Evolutionary conservation across 1,284 basidiomycete species (phyloP).

Genomic region (Meira miltonrushii): DNA sequence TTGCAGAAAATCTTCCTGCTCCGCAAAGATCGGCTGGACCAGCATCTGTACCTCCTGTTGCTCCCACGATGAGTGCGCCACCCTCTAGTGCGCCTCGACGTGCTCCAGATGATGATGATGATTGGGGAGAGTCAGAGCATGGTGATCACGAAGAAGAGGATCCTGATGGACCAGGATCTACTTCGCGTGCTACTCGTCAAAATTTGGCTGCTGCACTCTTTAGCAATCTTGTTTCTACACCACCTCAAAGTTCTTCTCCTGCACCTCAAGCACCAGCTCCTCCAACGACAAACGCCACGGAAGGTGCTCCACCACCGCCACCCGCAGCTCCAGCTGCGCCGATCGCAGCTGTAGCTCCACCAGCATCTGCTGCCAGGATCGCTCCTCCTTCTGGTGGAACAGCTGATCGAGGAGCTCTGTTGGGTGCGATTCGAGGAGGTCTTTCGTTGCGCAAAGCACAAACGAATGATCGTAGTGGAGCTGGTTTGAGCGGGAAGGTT

Average conservation of each 20-base stretch:
- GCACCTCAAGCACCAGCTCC: constrained; percentile 26
- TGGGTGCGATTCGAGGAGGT: constrained; percentile 78
- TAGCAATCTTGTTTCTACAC: constrained; percentile 41
- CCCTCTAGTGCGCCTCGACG: background rate
- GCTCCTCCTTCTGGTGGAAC: constrained; percentile 47
- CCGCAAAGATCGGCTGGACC: constrained; percentile 28
- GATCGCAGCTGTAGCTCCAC: constrained; percentile 41
- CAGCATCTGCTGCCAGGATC: constrained; percentile 29
- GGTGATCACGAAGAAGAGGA: constrained; percentile 44
- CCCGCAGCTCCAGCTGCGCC: constrained; percentile 52
- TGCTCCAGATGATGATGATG: constrained; percentile 34
- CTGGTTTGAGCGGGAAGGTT: constrained; percentile 67
- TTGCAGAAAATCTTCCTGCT: constrained; percentile 17
- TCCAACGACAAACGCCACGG: constrained; percentile 24
- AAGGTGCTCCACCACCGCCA: constrained; percentile 50
- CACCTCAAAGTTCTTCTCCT: constrained; percentile 16
- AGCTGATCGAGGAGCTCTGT: constrained; percentile 65
- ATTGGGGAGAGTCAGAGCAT: constrained; percentile 47
- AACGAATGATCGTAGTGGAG: constrained; percentile 76
- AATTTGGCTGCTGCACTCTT: constrained; percentile 49
- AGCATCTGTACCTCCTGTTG: background rate
- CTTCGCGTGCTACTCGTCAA: constrained; percentile 45
- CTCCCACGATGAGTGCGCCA: constrained; percentile 5
- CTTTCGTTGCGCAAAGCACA: constrained; percentile 68
- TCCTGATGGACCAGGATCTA: constrained; percentile 41